Base-by-base conservation (phyloP, 108 stramenopile genomes). In the Pseudonitzschia pungens region DNA sequence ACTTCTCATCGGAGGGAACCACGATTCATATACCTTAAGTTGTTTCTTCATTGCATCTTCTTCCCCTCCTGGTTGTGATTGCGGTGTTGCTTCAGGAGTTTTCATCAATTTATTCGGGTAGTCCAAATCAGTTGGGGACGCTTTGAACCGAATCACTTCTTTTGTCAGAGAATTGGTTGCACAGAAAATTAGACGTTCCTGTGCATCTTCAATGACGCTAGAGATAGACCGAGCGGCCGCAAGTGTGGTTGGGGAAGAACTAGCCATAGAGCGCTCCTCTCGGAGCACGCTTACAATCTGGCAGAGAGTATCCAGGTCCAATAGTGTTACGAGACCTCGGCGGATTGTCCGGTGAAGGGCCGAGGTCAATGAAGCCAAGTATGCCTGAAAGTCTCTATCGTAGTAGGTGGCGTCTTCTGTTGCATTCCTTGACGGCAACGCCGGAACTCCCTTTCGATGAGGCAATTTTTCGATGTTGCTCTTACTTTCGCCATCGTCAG, bases 1-100 rank as follows among this genome's bases (percentile, higher is more conserved):
- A 72, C 83, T 89, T 18, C 93, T 84, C 84, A 97, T 87, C 20
- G 96, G 94, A 48, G 94, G 96, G 73, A 92, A 97, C 96, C 96
- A 97, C 5, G 86, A 84, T 67, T 92, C 90, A 66, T 92, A 96
- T 0, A 92, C 83, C 63, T 86, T 82, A 45, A 91, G 69, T 50
- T 91, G 89, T 52, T 83, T 84, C 44, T 89, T 73, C 2, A 91
- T 79, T 6, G 88, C 86, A 69, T 90, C 91, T 60, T 83, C 84
- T 44, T 51, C 57, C 22, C 62, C 65, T 20, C 56, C 76, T 27
- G 21, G 71, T 24, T 44, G 54, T n/a, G 67, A 60, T 24, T 73
- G 70, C 4, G 57, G 27, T 58, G 57, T 8, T 12, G 62, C 36
- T 52, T 64, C 41, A 73, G 72, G 0, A 51, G 78, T 77, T 22